A percentile compares a stretch with the other conserved stretches of the same genome.
Conservation (phyloP, 768 basidiomycete genomes). For the Phylloporus sp. region DNA sequence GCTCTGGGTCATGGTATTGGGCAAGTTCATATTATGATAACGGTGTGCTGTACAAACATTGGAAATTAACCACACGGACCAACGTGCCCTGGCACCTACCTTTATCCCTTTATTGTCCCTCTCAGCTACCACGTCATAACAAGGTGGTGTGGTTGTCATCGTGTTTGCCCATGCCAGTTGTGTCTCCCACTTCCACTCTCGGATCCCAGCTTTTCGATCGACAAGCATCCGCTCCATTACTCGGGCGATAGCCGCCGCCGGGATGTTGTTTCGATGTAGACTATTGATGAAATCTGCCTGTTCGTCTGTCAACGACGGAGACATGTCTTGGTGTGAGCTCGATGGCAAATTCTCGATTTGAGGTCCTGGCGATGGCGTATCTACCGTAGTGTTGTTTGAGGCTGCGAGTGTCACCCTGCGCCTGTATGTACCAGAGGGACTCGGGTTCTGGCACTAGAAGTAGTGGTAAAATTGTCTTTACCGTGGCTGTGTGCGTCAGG, state of each 20-base stretch:
- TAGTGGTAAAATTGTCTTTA: constrained; percentile 2
- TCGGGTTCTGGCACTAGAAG: background rate
- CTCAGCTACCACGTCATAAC: constrained; percentile 6
- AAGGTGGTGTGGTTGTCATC: constrained; percentile 14
- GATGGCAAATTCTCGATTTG: background rate
- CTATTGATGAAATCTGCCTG: constrained; percentile 25
- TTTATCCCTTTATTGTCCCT: background rate
- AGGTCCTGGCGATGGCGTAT: background rate
- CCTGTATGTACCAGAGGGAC: background rate
- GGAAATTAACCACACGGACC: background rate
- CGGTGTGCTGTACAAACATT: too few relatives aligned
- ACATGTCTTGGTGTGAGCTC: background rate
- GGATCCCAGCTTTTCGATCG: constrained; percentile 16
- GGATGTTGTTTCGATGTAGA: constrained; percentile 20
- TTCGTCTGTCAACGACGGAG: constrained; percentile 19
- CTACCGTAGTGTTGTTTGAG: constrained; percentile 3
- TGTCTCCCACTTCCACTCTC: constrained; percentile 21
- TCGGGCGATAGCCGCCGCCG: constrained; percentile 21
- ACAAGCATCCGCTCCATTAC: constrained; percentile 24
- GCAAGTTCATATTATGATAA: too few relatives aligned
- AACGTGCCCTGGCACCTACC: background rate
- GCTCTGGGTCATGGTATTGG: too few relatives aligned
- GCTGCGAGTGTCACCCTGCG: constrained; percentile 1
- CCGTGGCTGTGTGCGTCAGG: background rate
- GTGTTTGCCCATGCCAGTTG: constrained; percentile 15